A percentile compares a stretch with the other conserved stretches of the same genome.
phyloP scores from a whole-genome alignment of 208 protist genomes.

The Novymonas esmeraldas region DNA sequence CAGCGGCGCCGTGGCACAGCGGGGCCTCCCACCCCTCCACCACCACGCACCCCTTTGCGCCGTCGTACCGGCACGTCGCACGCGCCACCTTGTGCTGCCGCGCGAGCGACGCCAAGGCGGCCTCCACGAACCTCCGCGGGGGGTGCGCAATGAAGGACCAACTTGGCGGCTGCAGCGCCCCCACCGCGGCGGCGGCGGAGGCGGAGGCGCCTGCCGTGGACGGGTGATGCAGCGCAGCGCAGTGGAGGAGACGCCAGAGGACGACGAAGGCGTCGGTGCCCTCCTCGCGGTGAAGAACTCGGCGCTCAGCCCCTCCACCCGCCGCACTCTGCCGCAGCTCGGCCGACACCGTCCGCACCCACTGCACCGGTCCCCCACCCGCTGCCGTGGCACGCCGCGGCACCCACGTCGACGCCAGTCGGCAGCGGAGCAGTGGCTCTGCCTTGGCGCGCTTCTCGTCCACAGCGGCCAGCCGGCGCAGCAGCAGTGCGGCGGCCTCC shows the following conservation, averaged over 20 bases:
- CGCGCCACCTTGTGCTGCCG: background rate
- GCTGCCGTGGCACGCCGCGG: background rate
- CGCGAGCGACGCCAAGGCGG: constrained; percentile 1
- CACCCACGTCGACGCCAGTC: background rate
- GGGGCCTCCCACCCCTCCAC: constrained; percentile 2
- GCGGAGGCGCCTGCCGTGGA: background rate
- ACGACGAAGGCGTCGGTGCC: constrained; percentile 12
- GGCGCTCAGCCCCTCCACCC: too few relatives aligned
- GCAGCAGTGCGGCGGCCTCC: background rate
- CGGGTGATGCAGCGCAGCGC: background rate
- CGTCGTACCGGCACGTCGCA: constrained; percentile 13
- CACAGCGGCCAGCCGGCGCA: background rate
- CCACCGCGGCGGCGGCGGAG: background rate
- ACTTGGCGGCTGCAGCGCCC: too few relatives aligned
- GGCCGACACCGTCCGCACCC: too few relatives aligned
- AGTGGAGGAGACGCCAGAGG: constrained; percentile 8
- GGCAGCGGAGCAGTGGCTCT: background rate
- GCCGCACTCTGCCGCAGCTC: too few relatives aligned
- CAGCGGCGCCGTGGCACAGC: background rate
- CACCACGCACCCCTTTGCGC: background rate
- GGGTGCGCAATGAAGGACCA: too few relatives aligned
- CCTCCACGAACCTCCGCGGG: constrained; percentile 2
- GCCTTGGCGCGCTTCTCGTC: background rate
- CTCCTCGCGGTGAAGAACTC: constrained; percentile 15
- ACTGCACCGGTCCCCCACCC: background rate